Evolutionary conservation across 106 monocot species (phyloP), one percentile per base, ranked within the genome.

Genomic region (Dactylorhiza incarnata): DNA sequence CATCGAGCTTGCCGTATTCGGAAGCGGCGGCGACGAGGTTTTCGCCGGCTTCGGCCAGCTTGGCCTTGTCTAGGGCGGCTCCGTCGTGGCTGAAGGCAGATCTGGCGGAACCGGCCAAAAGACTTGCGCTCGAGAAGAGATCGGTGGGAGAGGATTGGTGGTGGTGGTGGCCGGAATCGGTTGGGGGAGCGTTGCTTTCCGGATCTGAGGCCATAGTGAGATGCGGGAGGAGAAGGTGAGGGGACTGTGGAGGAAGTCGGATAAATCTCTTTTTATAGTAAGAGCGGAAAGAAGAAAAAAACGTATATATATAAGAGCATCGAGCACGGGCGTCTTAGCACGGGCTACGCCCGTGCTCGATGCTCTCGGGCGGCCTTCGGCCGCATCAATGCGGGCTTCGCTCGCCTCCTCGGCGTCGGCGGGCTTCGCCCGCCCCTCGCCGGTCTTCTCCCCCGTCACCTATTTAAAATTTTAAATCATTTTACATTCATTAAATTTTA

Each of bases 11-110:
- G 13, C 79, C 82, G 43, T 82, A 83, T 8, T 82, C 15, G 0
- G 79, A 66, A 49, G 59, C 80, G 48, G 82, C 82, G 17, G 65
- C 76, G 24, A 86, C 80, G 50, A 86, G 45, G 43, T 86, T 80
- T 22, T 44, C 79, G 9, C 80, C 68, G 22, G 82, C 82, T 5
- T 47, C 73, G 44, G 86, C 86, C 13, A 71, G 73, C 45, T 73
- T 73, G 47, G 66, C 9, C 77, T 80, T 86, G 77, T 86, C 86
- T 4, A 82, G 9, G 29, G 53, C 50, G 72, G 50, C 49, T 12
- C 22, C 29, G 19, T 79, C 76, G 23, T 76, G 19, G 58, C 62
- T 13, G 74, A 68, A 23, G n/a, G 58, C n/a, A 50, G 82, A 25
- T 68, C 68, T 75, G 49, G 76, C 76, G 22, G 80, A 79, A 10